These are phyloP conservation scores for Peronospora belbahrii DNA, from an alignment of 352 stramenopile species.

Conservation along the genomic window DNA sequence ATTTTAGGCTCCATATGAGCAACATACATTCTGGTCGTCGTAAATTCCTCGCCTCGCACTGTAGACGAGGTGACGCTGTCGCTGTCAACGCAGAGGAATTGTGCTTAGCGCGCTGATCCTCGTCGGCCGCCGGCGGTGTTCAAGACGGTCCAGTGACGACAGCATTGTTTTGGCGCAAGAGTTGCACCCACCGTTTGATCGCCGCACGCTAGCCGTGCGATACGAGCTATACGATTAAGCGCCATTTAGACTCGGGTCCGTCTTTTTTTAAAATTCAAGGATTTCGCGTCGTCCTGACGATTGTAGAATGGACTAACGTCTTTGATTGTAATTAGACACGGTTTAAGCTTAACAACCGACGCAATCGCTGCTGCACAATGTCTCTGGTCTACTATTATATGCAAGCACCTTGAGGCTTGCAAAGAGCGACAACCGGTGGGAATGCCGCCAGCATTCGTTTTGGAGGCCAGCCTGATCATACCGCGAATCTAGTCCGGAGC, in stretches of 20 bases:
- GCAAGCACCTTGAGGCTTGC: slow-evolving; percentile 57
- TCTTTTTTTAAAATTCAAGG: slow-evolving; percentile 17
- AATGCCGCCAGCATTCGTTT: no score
- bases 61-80: no score
- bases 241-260: no score
- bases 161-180: slow-evolving; percentile 71
- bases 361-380: slow-evolving; percentile 35
- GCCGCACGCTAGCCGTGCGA: not conserved
- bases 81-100: no score
- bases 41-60: no score
- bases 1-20: no score
- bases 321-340: no score
- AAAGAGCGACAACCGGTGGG: slow-evolving; percentile 9
- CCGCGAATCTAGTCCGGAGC: not conserved
- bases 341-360: no score
- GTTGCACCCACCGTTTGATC: slow-evolving; percentile 5
- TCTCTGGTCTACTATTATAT: slow-evolving; percentile 58
- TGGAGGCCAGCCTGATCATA: slow-evolving; percentile 1
- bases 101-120: no score
- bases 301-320: slow-evolving; percentile 16
- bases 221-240: slow-evolving; percentile 9
- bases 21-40: no score
- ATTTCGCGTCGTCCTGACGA: slow-evolving; percentile 25
- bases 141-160: slow-evolving; percentile 36
- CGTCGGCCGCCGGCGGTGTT: no score